Percentiles rank a stretch among this genome's conserved stretches.
phyloP scores from a whole-genome alignment of 306 rosid genomes.

The Quercus glauca region DNA sequence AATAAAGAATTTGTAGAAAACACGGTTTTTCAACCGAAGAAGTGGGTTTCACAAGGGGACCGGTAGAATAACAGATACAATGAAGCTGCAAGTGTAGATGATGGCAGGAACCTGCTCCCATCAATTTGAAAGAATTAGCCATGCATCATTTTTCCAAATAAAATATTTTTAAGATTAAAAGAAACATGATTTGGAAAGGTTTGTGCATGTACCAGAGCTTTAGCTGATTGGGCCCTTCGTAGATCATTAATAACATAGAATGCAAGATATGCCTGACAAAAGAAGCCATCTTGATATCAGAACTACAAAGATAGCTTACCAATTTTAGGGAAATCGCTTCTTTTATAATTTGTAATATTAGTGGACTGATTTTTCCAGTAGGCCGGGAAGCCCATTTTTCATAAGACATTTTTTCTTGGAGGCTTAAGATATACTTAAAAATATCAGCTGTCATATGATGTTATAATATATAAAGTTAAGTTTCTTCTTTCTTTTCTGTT shows the following conservation, averaged over 20 bases:
- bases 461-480: not conserved
- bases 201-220: conserved; percentile 70
- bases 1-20: not conserved
- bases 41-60: conserved; percentile 35
- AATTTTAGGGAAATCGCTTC: not conserved
- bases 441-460: conserved; percentile 1
- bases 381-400: not conserved
- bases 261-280: conserved; percentile 88
- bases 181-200: conserved; percentile 18
- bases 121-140: conserved; percentile 29
- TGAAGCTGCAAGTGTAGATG: conserved; percentile 84
- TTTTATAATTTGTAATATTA: not conserved
- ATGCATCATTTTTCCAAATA: conserved; percentile 1
- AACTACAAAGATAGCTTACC: conserved; percentile 1
- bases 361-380: not conserved
- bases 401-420: conserved; percentile 2
- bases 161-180: conserved; percentile 13
- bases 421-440: not conserved
- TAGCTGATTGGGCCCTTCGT: conserved; percentile 75
- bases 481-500: conserved; percentile 9
- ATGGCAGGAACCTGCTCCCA: conserved; percentile 89
- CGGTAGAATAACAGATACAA: conserved; percentile 75
- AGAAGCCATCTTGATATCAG: conserved; percentile 24
- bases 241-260: conserved; percentile 84
- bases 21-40: not conserved